Conservation (phyloP, 2,329 filamentous ascomycete species). For the Rugonectria rugulosa region DNA sequence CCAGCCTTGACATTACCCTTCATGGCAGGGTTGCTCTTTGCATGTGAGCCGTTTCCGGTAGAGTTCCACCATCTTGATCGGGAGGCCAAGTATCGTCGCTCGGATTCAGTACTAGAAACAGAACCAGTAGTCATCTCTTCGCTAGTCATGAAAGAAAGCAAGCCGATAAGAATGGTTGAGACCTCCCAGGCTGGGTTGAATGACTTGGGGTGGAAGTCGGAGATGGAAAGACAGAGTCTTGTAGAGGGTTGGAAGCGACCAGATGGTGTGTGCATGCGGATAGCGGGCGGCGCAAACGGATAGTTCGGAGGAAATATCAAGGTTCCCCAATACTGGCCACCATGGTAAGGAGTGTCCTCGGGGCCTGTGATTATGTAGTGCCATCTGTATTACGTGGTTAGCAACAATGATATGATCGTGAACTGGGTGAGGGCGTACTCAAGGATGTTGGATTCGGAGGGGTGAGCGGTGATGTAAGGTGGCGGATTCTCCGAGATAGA, state of each 20-base stretch:
- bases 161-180: conserved; percentile 91
- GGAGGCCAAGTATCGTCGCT: conserved; percentile 79
- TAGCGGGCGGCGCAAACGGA: conserved; percentile 94
- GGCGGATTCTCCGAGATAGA: conserved; percentile 76
- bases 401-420: background rate
- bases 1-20: conserved; percentile 89
- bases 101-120: conserved; percentile 76
- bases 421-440: conserved; percentile 64
- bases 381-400: conserved; percentile 65
- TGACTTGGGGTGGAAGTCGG: conserved; percentile 95
- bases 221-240: conserved; percentile 92
- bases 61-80: conserved; percentile 96
- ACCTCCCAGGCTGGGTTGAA: conserved; percentile 99
- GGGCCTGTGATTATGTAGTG: conserved; percentile 96
- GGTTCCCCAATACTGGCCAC: conserved; percentile 98
- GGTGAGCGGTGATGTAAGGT: conserved; percentile 87
- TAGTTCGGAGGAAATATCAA: conserved; percentile 96
- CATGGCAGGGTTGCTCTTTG: conserved; percentile 58
- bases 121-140: conserved; percentile 98
- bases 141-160: conserved; percentile 97
- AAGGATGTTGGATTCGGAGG: conserved; percentile 89
- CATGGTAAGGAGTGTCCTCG: conserved; percentile 90
- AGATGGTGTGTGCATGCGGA: conserved; percentile 98
- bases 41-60: conserved; percentile 82
- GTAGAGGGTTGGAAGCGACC: conserved; percentile 95